Percentiles rank a stretch among this genome's conserved stretches.
Evolutionary conservation across 306 rosid species (phyloP).

Genomic region (Vigna nakashimae): DNA sequence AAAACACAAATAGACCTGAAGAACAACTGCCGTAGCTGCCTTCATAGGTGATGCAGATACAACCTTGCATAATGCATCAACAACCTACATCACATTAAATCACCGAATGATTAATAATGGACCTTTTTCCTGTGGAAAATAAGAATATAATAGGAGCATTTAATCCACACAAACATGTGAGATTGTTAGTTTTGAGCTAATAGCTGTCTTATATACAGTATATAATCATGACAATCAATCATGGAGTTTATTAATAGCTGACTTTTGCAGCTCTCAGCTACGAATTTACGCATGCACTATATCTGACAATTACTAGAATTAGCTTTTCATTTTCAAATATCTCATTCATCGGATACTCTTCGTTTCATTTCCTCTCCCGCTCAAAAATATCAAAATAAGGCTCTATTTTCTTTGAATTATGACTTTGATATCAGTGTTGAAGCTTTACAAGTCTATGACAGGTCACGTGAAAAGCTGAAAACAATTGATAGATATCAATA

Average conservation of each 20-base stretch:
- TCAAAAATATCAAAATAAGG: background rate
- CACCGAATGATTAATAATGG: constrained; percentile 26
- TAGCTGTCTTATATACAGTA: background rate
- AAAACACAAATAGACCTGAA: constrained; percentile 68
- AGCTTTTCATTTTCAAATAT: background rate
- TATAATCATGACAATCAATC: background rate
- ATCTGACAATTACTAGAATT: background rate
- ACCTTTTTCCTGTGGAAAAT: constrained; percentile 7
- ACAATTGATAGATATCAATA: background rate
- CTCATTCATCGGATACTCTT: background rate
- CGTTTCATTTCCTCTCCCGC: background rate
- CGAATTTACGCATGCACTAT: background rate
- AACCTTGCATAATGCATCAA: constrained; percentile 88
- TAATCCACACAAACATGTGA: background rate
- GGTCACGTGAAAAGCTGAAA: background rate
- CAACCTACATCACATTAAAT: constrained; percentile 61
- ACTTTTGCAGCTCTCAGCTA: background rate
- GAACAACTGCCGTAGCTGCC: constrained; percentile 85
- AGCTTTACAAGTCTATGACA: no score
- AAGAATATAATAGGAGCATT: background rate
- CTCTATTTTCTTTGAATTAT: background rate
- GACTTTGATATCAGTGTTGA: background rate
- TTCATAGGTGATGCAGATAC: constrained; percentile 81
- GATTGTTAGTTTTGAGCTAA: background rate
- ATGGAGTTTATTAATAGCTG: background rate